Percentiles rank a stretch among this genome's conserved stretches.
These are phyloP conservation scores for Ceratocystis harringtonii DNA, from an alignment of 2,329 filamentous ascomycete species.

Conservation along the genomic window DNA sequence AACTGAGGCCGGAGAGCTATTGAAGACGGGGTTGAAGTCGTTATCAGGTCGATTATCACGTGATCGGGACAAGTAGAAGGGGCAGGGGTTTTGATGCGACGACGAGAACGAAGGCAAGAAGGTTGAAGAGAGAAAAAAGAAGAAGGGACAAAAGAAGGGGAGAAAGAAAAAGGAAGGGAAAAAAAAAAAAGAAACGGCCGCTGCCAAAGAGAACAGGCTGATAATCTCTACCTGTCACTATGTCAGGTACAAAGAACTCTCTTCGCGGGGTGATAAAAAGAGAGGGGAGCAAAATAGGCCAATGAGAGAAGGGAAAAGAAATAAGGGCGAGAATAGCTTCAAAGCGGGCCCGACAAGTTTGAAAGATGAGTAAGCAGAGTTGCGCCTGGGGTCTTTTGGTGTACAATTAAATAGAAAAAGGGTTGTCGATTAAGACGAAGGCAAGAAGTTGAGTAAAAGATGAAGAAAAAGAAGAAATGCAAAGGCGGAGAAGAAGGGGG, in stretches of 20 bases:
- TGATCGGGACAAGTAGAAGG: neutral
- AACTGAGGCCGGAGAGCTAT: neutral
- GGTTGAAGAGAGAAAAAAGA: neutral
- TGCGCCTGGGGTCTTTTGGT: constrained; percentile 5
- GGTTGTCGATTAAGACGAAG: constrained; percentile 16
- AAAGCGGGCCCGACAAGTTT: neutral
- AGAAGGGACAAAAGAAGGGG: neutral
- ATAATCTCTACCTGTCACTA: neutral
- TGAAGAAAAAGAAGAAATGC: constrained; percentile 11
- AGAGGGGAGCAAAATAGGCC: constrained; percentile 17
- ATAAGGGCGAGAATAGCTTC: neutral
- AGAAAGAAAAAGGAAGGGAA: neutral
- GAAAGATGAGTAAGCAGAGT: constrained; percentile 7
- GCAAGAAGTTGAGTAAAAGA: neutral
- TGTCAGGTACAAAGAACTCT: neutral
- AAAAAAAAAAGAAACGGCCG: neutral
- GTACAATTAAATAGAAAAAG: constrained; percentile 16
- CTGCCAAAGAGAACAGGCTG: neutral
- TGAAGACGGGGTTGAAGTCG: neutral
- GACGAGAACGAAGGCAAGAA: neutral
- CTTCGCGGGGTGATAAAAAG: constrained; percentile 13
- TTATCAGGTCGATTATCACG: neutral
- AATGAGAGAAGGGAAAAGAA: constrained; percentile 12
- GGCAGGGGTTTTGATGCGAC: constrained; percentile 18
- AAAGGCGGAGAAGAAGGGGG: neutral